Base-by-base conservation (phyloP, 768 basidiomycete genomes). In the Filobasidium floriforme region DNA sequence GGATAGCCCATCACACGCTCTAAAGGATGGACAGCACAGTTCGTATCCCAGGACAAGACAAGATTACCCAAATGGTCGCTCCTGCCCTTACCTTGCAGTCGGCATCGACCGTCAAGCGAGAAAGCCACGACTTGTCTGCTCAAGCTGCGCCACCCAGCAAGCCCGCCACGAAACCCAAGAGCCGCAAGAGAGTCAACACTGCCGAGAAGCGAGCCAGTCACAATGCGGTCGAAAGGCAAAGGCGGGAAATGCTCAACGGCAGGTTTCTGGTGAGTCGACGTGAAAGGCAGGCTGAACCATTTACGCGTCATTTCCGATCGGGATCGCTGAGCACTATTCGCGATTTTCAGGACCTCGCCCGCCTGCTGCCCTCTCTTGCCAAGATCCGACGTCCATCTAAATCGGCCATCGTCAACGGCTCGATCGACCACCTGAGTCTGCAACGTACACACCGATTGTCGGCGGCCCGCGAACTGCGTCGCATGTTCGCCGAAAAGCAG, bases 201-300 rank as follows among this genome's bases (percentile, higher is more conserved):
- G 93, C 92, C 61, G 94, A 97, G 78, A 89, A 93, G 79, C 83
- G 94, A 41, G 91, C 92, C 3, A 92, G 90, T 24, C 94, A 99
- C 81, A 99, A 98, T 77, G 94, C 96, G 40, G 91, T 97, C 66
- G 96, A 97, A 81, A 84, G 96, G 60, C 88, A 89, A 75, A 85
- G 94, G 59, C 82, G 94, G 60, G 94, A 98, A 81, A 92, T 89
- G 54, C 81, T 98, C 61, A 99, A 97, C 76, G 85, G 88, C 62
- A 85, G 92, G 66, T 98, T 98, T 82, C 81, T 96, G 72, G 89
- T 87, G 76, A 73, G 87, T 73, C 12, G 24, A 46, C 37, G 28
- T 14, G 10, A 2, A 41, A 10, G 51, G 9, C 49, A 41, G 62
- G 22, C 59, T n/a, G n/a, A n/a, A n/a, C n/a, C n/a, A n/a, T n/a